phyloP scores from a whole-genome alignment of 257 asterid species.

The Ehretia macrophylla region DNA sequence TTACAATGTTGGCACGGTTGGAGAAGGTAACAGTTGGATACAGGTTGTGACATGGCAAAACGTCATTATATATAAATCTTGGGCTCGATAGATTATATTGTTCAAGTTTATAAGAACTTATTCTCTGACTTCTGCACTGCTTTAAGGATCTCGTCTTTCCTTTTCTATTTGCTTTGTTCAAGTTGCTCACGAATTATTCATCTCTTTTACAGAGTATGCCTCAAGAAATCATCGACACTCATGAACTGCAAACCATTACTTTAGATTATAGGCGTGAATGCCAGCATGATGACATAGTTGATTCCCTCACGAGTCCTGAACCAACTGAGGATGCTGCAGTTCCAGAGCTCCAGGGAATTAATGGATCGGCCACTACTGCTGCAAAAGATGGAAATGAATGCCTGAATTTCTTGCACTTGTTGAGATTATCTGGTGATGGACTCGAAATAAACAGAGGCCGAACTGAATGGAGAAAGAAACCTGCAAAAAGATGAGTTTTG shows the following conservation, averaged over 20 bases:
- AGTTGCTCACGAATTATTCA: neutral
- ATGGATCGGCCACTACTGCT: conserved; percentile 24
- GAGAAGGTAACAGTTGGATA: too few species aligned
- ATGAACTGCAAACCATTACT: conserved; percentile 79
- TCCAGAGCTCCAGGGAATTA: conserved; percentile 13
- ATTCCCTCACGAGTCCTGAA: conserved; percentile 84
- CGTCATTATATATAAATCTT: too few species aligned
- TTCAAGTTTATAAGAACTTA: too few species aligned
- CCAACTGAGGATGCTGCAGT: conserved; percentile 20
- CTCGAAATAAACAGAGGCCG: conserved; percentile 87
- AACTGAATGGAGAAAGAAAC: conserved; percentile 88
- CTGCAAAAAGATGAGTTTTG: conserved; percentile 41
- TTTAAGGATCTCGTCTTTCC: too few species aligned
- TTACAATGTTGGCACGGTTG: neutral
- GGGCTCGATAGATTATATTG: too few species aligned
- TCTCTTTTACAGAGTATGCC: conserved; percentile 70
- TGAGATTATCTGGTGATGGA: conserved; percentile 63
- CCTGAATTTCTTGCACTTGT: conserved; percentile 24
- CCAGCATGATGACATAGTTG: conserved; percentile 76
- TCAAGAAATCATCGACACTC: conserved; percentile 67
- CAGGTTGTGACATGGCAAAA: too few species aligned
- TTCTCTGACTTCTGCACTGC: too few species aligned
- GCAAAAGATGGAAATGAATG: conserved; percentile 25
- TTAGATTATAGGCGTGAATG: conserved; percentile 94
- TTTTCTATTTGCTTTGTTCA: neutral